Evolutionary conservation across 306 rosid genomes (phyloP), one percentile per base, ranked within the genome.

Genomic region (Crataegus laevigata): DNA sequence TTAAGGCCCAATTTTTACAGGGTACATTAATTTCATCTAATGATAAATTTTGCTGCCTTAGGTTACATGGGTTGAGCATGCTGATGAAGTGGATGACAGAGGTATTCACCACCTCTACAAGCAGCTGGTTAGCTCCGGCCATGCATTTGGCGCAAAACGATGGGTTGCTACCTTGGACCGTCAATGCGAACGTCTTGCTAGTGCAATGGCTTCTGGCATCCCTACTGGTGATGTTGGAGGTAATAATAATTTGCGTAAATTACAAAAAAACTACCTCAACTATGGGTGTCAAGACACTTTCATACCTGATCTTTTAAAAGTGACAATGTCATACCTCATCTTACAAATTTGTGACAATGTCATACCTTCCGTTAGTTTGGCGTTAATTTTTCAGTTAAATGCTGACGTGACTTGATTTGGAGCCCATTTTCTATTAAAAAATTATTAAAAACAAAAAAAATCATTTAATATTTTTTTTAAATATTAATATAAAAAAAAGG

Each of bases 11-110:
- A 51, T 51, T 15, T 17, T 51, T 51, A 51, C 57, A 51, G 42
- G 18, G 6, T 19, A 17, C 18, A 21, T 34, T 45, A 47, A 11
- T 15, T 47, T 55, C 60, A 55, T 55, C 36, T 38, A 5, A 29
- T 70, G 64, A 29, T 11, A 22, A 14, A 4, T 29, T 47, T 19
- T 59, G 50, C 40, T 54, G 4, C 6, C 51, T 10, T 69, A 94
- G 98, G 91, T 94, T 6, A 92, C 91, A 13, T 94, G 97, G 99
- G 90, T 94, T 28, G 99, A 94, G 75, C 96, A 94, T 32, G 93
- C 88, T 11, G 99, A 94, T 11, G 99, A 94, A 77, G 96, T 89
- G 70, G 97, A 92, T 66, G 97, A 90, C 47, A 84, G 96, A 82
- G 93, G 96, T 5, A 96, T 92, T 80, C 96, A 90, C 66, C 86